Percentiles rank a stretch among this genome's conserved stretches.
Evolutionary conservation across 2,329 filamentous ascomycete species (phyloP).

Genomic region (Cladosporium sphaerospermum): DNA sequence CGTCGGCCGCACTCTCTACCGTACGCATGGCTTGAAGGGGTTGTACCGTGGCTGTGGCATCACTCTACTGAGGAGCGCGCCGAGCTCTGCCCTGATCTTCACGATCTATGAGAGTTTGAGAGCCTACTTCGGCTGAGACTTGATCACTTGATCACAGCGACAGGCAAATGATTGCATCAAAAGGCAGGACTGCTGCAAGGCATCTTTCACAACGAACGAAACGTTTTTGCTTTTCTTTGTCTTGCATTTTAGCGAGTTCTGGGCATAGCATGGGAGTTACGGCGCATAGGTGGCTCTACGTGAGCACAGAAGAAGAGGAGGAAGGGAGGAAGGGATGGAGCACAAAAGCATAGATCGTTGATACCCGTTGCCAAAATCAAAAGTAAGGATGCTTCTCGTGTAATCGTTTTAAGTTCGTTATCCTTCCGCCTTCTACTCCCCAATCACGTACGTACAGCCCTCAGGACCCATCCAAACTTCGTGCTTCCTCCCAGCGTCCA

Average conservation of each 20-base stretch:
- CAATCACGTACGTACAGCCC: constrained; percentile 64
- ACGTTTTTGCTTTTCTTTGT: constrained; percentile 1
- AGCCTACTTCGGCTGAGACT: constrained; percentile 16
- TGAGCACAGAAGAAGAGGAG: too few species aligned
- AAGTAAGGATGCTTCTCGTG: background rate
- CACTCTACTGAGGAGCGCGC: constrained; percentile 78
- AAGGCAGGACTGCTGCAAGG: background rate
- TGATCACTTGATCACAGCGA: too few species aligned
- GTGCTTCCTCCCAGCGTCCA: constrained; percentile 57
- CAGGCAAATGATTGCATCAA: background rate
- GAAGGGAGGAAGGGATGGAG: too few species aligned
- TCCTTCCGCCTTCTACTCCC: constrained; percentile 35
- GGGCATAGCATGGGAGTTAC: constrained; percentile 5
- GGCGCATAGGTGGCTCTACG: too few species aligned
- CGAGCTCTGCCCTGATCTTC: constrained; percentile 97
- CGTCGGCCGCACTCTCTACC: constrained; percentile 71
- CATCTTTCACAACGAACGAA: background rate
- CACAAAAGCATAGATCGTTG: background rate
- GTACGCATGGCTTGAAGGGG: constrained; percentile 71
- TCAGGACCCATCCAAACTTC: constrained; percentile 63
- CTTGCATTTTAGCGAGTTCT: constrained; percentile 11
- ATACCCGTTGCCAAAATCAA: background rate
- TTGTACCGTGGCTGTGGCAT: constrained; percentile 94
- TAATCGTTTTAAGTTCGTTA: background rate
- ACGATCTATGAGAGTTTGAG: constrained; percentile 88